phyloP scores from a whole-genome alignment of 2,329 filamentous ascomycete genomes.

The Thielaviopsis euricoi region DNA sequence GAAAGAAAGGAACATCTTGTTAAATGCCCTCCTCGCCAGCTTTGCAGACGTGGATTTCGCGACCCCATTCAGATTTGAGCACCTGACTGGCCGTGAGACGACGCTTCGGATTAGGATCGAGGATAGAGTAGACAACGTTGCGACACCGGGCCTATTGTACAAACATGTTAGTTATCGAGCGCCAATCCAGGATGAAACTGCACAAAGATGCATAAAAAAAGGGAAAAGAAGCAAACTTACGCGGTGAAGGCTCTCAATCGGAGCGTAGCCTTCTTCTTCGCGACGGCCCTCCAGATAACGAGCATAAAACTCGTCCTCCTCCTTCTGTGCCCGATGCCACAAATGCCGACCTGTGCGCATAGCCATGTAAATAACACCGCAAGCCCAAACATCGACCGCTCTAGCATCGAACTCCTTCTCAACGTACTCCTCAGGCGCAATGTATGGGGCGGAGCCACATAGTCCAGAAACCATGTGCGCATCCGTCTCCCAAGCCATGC shows the following conservation, averaged over 20 bases:
- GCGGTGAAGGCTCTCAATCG: slow-evolving; percentile 86
- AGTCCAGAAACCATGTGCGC: slow-evolving; percentile 96
- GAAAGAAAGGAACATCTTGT: slow-evolving; percentile 11
- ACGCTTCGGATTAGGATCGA: slow-evolving; percentile 83
- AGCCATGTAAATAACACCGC: slow-evolving; percentile 98
- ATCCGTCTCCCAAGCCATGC: slow-evolving; percentile 98
- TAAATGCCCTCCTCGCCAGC: slow-evolving; percentile 90
- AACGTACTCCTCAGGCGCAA: slow-evolving; percentile 88
- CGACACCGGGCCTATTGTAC: slow-evolving; percentile 70
- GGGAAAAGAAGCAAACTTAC: slow-evolving; percentile 40
- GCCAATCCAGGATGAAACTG: neutral
- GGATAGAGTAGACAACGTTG: slow-evolving; percentile 96
- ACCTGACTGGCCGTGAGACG: slow-evolving; percentile 94
- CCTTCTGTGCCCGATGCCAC: slow-evolving; percentile 92
- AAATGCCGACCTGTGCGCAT: slow-evolving; percentile 94
- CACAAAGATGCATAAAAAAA: neutral
- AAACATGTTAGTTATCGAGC: slow-evolving; percentile 6
- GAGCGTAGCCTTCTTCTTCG: slow-evolving; percentile 89
- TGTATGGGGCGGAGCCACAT: slow-evolving; percentile 92
- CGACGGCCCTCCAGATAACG: slow-evolving; percentile 84
- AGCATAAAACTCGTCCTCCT: slow-evolving; percentile 94
- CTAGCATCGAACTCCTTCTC: slow-evolving; percentile 93
- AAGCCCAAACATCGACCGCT: slow-evolving; percentile 97
- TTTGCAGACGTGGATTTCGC: slow-evolving; percentile 93
- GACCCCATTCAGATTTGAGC: slow-evolving; percentile 95